Base-by-base conservation (phyloP, 139 green algal species). In the Desmodesmus armatus region DNA sequence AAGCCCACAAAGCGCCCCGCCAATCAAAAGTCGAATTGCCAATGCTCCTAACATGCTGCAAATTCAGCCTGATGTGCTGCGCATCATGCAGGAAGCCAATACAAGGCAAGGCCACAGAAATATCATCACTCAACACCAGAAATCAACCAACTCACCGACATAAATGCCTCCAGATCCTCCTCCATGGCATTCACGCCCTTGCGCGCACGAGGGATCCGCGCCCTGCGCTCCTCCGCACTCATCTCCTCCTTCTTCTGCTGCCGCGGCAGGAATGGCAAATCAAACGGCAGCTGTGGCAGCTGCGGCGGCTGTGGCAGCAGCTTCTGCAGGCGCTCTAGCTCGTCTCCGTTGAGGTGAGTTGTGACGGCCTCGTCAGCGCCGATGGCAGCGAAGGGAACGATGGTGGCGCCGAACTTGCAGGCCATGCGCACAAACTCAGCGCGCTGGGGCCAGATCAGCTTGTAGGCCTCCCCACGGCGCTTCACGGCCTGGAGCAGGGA, bases 351-450 rank as follows among this genome's bases (percentile, higher is more conserved):
- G 31, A 87, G 43, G 53, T 89, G 70, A 75, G 86, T 60, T 23
- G 85, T 89, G 55, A 90, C 25, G 25, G 76, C 71, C 37, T 92
- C 89, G 31, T 92, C 89, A 19, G 85, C 86, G 21, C 97, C 97
- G 6, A 99, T 88, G 2, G 93, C 93, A 0, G 91, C 93, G 88
- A 99, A 98, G 23, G 97, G 96, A 9, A 99, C 90, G 60, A 99
- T 98, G 77, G 93, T 97, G 35, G 97, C 97, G 29, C 93, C 92
- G 77, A 96, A 96, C 31, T 91, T 90, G 17, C 91, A 92, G 0
- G 96, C 96, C 92, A 98, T 95, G 51, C 95, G 89, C 19, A 98
- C 92, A 90, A 98, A 98, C 94, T 99, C 97, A 23, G 90, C 72
- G 39, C 92, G 90, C 49, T 95, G 80, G 7, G 97, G 96, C 97